Conservation (phyloP, 345 rosid genomes). For the Brassica incana region DNA sequence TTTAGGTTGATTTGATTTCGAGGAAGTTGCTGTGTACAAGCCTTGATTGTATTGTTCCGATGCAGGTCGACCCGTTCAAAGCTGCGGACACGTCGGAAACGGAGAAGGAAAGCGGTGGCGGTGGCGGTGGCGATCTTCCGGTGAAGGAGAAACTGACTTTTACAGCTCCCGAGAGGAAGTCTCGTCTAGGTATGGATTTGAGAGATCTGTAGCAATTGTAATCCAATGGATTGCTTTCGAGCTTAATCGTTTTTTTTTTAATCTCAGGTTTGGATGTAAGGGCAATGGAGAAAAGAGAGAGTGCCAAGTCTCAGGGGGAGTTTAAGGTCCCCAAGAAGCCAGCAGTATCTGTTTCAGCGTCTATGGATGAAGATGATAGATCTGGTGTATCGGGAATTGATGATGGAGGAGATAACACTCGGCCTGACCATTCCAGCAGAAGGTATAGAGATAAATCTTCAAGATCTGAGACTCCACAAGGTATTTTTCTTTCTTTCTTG, state of each 20-base stretch:
- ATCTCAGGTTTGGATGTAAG: slow-evolving; percentile 43
- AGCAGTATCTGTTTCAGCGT: slow-evolving; percentile 48
- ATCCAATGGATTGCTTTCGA: too few species aligned
- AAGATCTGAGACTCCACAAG: slow-evolving; percentile 37
- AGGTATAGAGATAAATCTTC: slow-evolving; percentile 54
- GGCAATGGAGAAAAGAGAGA: slow-evolving; percentile 53
- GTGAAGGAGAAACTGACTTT: slow-evolving; percentile 50
- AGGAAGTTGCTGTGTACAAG: background rate
- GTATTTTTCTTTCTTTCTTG: slow-evolving; percentile 25
- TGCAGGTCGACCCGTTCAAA: slow-evolving; percentile 44
- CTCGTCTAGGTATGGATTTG: slow-evolving; percentile 45
- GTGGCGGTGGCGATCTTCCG: slow-evolving; percentile 41
- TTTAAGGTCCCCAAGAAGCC: slow-evolving; percentile 66
- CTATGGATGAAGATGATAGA: slow-evolving; percentile 60
- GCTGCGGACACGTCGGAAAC: slow-evolving; percentile 41
- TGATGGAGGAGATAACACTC: slow-evolving; percentile 36
- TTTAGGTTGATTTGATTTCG: background rate
- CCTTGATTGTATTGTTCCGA: background rate
- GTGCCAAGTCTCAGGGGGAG: slow-evolving; percentile 38
- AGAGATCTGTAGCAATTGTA: background rate
- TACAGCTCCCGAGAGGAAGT: slow-evolving; percentile 58
- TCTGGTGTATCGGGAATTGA: slow-evolving; percentile 32
- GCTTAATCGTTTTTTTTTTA: background rate
- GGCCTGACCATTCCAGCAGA: slow-evolving; percentile 45
- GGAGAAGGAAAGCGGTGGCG: slow-evolving; percentile 30